These are phyloP conservation scores for Microcos paniculata DNA, from an alignment of 345 rosid genomes.

Conservation along the genomic window DNA sequence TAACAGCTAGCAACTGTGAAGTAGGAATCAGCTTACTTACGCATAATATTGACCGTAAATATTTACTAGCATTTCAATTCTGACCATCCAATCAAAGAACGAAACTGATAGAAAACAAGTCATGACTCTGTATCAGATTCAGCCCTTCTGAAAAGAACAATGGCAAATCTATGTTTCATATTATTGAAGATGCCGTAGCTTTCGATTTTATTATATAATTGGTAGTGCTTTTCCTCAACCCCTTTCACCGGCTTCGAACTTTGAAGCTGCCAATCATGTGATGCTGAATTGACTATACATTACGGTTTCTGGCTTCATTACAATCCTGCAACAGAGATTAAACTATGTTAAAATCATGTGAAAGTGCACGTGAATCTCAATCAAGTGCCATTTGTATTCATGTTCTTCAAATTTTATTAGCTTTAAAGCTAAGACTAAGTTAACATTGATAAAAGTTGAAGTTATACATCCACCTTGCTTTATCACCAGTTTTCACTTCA, in stretches of 20 bases:
- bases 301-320: slow-evolving; percentile 3
- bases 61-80: too few species aligned
- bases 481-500: too few species aligned
- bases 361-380: not conserved
- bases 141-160: too few species aligned
- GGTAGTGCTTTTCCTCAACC: not conserved
- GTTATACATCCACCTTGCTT: too few species aligned
- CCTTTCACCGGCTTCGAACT: not conserved
- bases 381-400: not conserved
- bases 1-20: not conserved
- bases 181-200: not conserved
- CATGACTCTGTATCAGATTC: too few species aligned
- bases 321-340: not conserved
- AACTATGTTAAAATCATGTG: slow-evolving; percentile 8
- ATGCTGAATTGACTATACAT: not conserved
- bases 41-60: too few species aligned
- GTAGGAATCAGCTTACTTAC: too few species aligned
- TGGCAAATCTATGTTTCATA: not conserved
- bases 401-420: not conserved
- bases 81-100: too few species aligned
- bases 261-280: slow-evolving; percentile 11
- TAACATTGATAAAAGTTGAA: too few species aligned
- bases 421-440: not conserved
- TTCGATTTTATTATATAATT: not conserved
- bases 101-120: too few species aligned